Evolutionary conservation across 441 rosid species (phyloP).

Genomic region (Populus hybrid): DNA sequence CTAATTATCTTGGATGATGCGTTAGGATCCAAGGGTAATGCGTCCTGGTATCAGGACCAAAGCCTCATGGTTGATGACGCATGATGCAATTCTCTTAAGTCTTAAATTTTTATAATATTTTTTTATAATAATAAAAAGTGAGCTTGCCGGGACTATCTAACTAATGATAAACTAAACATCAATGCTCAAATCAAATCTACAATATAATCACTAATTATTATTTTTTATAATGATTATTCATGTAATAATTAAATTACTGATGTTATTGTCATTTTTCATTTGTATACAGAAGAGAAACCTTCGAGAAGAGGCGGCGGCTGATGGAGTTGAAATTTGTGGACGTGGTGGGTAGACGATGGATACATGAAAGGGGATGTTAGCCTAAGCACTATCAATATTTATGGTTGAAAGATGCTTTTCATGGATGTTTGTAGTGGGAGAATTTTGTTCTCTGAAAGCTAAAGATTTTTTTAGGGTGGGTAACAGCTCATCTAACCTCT

Average conservation of each 20-base stretch:
- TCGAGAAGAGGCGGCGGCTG: background rate
- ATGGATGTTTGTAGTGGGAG: background rate
- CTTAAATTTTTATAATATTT: no score
- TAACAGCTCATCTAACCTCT: constrained; percentile 16
- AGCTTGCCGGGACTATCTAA: no score
- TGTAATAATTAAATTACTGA: background rate
- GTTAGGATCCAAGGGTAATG: no score
- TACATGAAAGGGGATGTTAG: background rate
- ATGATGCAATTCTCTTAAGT: no score
- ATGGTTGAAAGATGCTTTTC: constrained; percentile 26
- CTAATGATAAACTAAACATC: background rate
- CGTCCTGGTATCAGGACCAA: no score
- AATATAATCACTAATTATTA: background rate
- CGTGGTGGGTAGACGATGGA: constrained; percentile 7
- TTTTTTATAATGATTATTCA: background rate
- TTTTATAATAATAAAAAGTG: no score
- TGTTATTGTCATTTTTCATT: background rate
- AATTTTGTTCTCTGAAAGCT: background rate
- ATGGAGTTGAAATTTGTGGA: background rate
- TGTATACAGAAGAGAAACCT: background rate
- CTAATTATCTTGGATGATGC: no score
- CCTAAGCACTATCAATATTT: background rate
- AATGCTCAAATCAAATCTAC: background rate
- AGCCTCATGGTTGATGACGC: no score
- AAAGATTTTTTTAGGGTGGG: background rate